Conservation (phyloP, 2,329 filamentous ascomycete genomes). For the Akanthomyces uredinophilus region DNA sequence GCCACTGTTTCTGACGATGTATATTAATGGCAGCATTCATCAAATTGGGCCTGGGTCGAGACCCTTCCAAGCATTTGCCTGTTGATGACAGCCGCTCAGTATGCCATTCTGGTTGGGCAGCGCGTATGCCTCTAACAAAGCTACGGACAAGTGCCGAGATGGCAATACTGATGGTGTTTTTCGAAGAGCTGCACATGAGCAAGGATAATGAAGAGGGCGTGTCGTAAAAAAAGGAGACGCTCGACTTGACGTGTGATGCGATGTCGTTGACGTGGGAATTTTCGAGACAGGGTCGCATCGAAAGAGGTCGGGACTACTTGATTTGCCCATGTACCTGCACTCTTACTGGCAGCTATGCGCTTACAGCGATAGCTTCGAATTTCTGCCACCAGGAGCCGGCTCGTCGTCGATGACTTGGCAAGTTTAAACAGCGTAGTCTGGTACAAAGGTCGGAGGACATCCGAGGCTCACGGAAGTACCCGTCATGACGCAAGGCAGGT, state of each 20-base stretch:
- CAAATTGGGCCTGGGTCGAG: background rate
- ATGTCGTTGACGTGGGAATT: background rate
- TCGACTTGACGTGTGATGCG: background rate
- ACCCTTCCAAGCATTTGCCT: background rate
- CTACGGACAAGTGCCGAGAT: constrained; percentile 10
- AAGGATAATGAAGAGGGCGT: background rate
- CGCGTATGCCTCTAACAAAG: background rate
- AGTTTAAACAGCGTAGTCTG: background rate
- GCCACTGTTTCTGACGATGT: background rate
- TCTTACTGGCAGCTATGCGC: background rate
- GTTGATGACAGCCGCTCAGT: background rate
- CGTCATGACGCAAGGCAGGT: constrained; percentile 1
- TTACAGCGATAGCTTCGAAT: background rate
- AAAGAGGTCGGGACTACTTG: background rate
- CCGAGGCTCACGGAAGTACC: constrained; percentile 6
- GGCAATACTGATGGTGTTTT: background rate
- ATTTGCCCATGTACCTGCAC: background rate
- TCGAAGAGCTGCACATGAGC: background rate
- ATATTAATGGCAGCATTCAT: background rate
- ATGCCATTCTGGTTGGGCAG: background rate
- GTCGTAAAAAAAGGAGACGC: background rate
- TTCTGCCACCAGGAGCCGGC: background rate
- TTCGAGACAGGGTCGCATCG: background rate
- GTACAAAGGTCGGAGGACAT: background rate
- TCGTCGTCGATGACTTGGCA: background rate